These are phyloP conservation scores for Brassica balearica DNA, from an alignment of 441 rosid species.

Conservation along the genomic window DNA sequence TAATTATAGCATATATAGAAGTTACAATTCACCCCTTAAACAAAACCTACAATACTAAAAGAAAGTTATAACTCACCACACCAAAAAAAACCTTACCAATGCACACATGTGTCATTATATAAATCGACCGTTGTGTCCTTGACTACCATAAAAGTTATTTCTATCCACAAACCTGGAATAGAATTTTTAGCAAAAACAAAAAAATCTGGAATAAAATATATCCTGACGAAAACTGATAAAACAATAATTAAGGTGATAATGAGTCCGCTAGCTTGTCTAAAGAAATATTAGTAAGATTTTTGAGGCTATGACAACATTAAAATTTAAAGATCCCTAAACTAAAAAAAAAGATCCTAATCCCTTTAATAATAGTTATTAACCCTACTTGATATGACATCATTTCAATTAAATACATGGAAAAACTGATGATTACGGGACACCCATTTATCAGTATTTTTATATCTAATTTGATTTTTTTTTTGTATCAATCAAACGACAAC, in stretches of 20 bases:
- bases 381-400: conserved; percentile 22
- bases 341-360: background rate
- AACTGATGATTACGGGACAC: background rate
- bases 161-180: background rate
- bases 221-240: conserved; percentile 18
- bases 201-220: background rate
- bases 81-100: background rate
- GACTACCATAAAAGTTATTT: background rate
- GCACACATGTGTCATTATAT: background rate
- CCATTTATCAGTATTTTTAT: background rate
- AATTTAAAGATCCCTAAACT: background rate
- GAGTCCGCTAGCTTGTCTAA: conserved; percentile 2
- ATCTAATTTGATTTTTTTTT: background rate
- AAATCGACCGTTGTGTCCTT: background rate
- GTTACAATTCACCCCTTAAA: background rate
- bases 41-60: background rate
- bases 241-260: conserved; percentile 7
- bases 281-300: background rate
- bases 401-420: conserved; percentile 15
- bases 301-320: conserved; percentile 31
- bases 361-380: conserved; percentile 10
- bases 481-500: background rate
- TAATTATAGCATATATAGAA: background rate
- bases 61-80: too few species aligned
- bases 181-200: too few species aligned